These are phyloP conservation scores for Scenedesmus sp. DNA, from an alignment of 163 green algal species.

Conservation along the genomic window DNA sequence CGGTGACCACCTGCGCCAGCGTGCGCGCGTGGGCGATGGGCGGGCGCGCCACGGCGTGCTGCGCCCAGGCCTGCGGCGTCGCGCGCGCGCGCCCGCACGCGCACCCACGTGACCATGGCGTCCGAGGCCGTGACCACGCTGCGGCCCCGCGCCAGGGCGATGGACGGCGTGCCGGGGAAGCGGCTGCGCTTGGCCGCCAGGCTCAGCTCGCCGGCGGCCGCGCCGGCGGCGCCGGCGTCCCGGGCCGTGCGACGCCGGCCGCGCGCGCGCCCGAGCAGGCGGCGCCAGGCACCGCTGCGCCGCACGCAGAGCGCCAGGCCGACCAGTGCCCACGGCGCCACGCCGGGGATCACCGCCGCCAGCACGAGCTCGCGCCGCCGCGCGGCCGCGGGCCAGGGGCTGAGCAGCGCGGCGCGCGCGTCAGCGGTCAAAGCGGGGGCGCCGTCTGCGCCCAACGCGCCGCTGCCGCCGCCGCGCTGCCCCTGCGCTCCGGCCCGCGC, in stretches of 20 bases:
- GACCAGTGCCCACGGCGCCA: too few relatives aligned
- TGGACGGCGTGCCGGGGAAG: conserved; percentile 53
- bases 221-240: conserved; percentile 2
- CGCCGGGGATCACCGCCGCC: too few relatives aligned
- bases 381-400: too few relatives aligned
- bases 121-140: conserved; percentile 51
- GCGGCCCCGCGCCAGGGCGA: conserved; percentile 52
- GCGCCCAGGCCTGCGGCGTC: conserved; percentile 38
- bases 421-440: too few relatives aligned
- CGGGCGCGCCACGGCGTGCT: conserved; percentile 27
- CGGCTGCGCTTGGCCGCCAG: conserved; percentile 55
- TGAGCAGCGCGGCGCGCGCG: too few relatives aligned
- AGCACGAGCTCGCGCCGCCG: too few relatives aligned
- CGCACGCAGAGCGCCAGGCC: too few relatives aligned
- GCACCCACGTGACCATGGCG: conserved; percentile 59
- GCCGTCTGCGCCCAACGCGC: too few relatives aligned
- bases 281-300: too few relatives aligned
- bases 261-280: conserved; percentile 35
- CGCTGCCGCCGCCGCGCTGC: too few relatives aligned
- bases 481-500: too few relatives aligned
- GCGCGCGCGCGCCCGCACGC: neutral
- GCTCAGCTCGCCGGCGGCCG: conserved; percentile 33
- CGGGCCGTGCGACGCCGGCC: conserved; percentile 34
- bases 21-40: conserved; percentile 46
- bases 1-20: conserved; percentile 25